Evolutionary conservation across 2,329 filamentous ascomycete genomes (phyloP).

Genomic region (Emergomyces orientalis): DNA sequence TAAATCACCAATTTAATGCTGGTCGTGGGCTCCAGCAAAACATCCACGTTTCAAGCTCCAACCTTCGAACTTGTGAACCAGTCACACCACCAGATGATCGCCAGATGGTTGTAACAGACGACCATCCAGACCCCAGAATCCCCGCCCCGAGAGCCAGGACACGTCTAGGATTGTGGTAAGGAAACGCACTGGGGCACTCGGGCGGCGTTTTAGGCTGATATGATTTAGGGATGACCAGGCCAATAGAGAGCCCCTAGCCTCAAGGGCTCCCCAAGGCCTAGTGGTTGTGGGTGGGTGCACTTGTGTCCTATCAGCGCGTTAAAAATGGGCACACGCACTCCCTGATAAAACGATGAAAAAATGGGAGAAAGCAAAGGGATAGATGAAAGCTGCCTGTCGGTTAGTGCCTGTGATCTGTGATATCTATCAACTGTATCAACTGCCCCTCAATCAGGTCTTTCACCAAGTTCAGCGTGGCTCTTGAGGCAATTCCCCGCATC

Average conservation of each 20-base stretch:
- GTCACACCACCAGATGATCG: not conserved
- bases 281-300: too few relatives aligned
- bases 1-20: not conserved
- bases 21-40: not conserved
- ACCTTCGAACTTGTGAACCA: too few relatives aligned
- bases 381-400: too few relatives aligned
- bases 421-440: not conserved
- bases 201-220: not conserved
- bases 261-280: too few relatives aligned
- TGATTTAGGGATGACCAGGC: not conserved
- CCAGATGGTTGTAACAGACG: too few relatives aligned
- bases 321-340: not conserved
- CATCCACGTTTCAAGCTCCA: not conserved
- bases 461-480: too few relatives aligned
- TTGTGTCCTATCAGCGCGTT: not conserved
- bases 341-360: too few relatives aligned
- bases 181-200: not conserved
- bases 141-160: too few relatives aligned
- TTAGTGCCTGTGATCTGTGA: too few relatives aligned
- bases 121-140: not conserved
- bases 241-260: not conserved
- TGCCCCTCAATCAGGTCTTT: too few relatives aligned
- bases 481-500: too few relatives aligned
- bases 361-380: too few relatives aligned
- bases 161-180: not conserved